phyloP scores from a whole-genome alignment of 208 protist genomes.

The Trichomonas vaginalis region DNA sequence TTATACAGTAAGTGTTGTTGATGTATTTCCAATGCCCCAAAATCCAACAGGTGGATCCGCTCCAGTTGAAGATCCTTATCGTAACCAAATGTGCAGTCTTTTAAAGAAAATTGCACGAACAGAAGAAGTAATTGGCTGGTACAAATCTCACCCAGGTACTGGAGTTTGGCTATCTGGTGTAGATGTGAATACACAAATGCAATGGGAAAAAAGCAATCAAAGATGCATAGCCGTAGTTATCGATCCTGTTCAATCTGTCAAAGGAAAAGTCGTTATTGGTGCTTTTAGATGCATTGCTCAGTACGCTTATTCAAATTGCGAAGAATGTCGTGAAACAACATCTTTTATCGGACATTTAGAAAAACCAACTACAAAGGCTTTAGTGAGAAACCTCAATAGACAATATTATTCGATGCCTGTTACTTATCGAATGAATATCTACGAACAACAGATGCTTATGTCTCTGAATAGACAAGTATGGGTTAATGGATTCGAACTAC shows the following conservation, averaged over 20 bases:
- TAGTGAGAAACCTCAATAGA: constrained; percentile 85
- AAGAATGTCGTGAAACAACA: constrained; percentile 92
- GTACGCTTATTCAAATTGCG: constrained; percentile 57
- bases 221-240: constrained; percentile 97
- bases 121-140: constrained; percentile 99
- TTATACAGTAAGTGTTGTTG: constrained; percentile 92
- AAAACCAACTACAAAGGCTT: constrained; percentile 79
- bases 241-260: constrained; percentile 97
- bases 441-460: constrained; percentile 95
- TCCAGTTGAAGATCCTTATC: constrained; percentile 92
- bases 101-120: constrained; percentile 83
- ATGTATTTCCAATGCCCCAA: constrained; percentile 97
- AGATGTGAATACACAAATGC: constrained; percentile 93
- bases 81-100: constrained; percentile 99
- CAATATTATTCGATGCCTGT: constrained; percentile 99
- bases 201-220: constrained; percentile 62
- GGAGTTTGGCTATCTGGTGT: constrained; percentile 98
- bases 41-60: constrained; percentile 38
- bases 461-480: constrained; percentile 62
- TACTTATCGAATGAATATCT: constrained; percentile 94
- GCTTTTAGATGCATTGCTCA: constrained; percentile 91
- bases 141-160: constrained; percentile 99
- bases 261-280: constrained; percentile 99
- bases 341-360: constrained; percentile 95
- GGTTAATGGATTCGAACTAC: background rate